Percentiles rank a stretch among this genome's conserved stretches.
Evolutionary conservation across 768 basidiomycete genomes (phyloP).

Genomic region (Tulasnella sp.): DNA sequence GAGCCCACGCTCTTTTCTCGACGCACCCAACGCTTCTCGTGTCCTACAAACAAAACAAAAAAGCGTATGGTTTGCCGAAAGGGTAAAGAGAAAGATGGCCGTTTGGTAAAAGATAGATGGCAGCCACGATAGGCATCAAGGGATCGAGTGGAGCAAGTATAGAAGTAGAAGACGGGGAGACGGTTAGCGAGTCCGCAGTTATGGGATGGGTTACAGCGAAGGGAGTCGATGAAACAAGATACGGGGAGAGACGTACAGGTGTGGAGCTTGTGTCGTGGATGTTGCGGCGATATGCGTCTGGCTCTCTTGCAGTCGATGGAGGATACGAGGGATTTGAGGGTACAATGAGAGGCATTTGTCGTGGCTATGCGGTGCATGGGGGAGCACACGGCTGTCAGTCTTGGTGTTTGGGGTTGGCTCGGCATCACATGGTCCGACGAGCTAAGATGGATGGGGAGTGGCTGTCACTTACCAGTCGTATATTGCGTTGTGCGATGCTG

Average conservation of each 20-base stretch:
- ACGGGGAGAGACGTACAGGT: constrained; percentile 41
- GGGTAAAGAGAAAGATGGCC: not conserved
- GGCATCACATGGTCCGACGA: not conserved
- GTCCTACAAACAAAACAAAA: constrained; percentile 39
- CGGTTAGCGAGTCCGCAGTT: no score
- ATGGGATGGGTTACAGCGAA: no score
- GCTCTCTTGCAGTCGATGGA: constrained; percentile 42
- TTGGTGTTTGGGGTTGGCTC: constrained; percentile 28
- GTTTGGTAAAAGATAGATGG: not conserved
- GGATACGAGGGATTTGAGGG: constrained; percentile 59
- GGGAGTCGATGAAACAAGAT: not conserved
- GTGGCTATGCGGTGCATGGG: constrained; percentile 30
- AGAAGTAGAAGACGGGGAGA: not conserved
- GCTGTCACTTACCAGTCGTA: constrained; percentile 17
- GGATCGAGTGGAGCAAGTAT: not conserved
- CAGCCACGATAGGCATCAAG: not conserved
- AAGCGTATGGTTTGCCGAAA: not conserved
- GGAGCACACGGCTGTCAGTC: constrained; percentile 7
- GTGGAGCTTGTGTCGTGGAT: constrained; percentile 58
- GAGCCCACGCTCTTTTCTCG: not conserved
- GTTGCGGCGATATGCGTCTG: constrained; percentile 48
- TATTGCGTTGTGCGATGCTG: constrained; percentile 34
- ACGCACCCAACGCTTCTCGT: constrained; percentile 47
- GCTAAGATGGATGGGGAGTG: no score
- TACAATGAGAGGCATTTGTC: constrained; percentile 57